Evolutionary conservation across 768 basidiomycete genomes (phyloP), one percentile per base, ranked within the genome.

Genomic region (Rhizopogon rudus): DNA sequence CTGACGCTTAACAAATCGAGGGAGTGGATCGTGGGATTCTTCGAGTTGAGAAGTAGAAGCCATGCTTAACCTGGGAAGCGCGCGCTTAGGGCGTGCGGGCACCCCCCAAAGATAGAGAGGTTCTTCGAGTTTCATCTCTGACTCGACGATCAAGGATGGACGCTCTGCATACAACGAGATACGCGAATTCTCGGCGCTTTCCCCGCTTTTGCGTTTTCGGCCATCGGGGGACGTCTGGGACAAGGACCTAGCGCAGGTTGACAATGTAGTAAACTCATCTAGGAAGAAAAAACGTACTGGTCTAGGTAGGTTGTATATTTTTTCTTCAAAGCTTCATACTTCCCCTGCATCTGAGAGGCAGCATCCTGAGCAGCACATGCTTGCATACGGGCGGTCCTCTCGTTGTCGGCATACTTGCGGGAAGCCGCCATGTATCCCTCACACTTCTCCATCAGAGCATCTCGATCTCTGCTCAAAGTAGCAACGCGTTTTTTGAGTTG

Each of bases 361-460:
- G 80, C 77, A 20, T 66, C 67, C 43, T 71, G 71, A 42, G 76
- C 66, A 33, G 72, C 67, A 25, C 71, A 57, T 8, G 73, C 76
- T 55, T 58, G 55, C 49, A 64, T 54, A n/a, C 61, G 44, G 33
- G 67, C 63, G 17, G 60, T 52, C 13, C 57, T 59, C 56, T 73
- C 74, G 39, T 67, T 66, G 42, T 64, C 56, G n/a, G 58, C 63
- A 51, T 75, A 73, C 1, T 64, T 71, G 9, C 62, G 55, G 10
- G 75, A 60, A 1, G 68, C 67, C 13, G 66, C 64, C 44, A 70
- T 73, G 58, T 77, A 69, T 13, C 67, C 61, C 45, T 81, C 75
- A 63, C 77, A 79, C 40, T 73, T 72, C 20, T 66, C 62, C 63
- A 78, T 68, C 8, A 86, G 70, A 1, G 64, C 60, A 12, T 75